Conservation (phyloP, 768 basidiomycete species). For the Agaricus bisporus region DNA sequence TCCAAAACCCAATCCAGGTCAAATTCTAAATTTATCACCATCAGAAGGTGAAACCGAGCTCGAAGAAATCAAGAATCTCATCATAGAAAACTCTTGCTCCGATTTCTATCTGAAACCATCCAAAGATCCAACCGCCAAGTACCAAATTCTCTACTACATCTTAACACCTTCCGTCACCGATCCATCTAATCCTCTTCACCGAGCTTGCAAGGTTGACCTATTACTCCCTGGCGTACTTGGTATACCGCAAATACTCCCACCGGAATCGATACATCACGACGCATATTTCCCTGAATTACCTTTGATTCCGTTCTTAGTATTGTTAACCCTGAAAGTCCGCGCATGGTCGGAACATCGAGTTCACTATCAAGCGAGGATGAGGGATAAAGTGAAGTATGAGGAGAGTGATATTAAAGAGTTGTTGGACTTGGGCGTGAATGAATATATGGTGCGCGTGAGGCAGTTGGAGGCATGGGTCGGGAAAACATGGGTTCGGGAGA, state of each 20-base stretch:
- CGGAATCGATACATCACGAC: constrained; percentile 13
- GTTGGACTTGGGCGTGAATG: constrained; percentile 27
- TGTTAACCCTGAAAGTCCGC: constrained; percentile 35
- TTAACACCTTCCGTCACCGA: constrained; percentile 8
- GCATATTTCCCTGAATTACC: constrained; percentile 23
- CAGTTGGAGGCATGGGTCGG: constrained; percentile 23
- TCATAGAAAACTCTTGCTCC: constrained; percentile 21
- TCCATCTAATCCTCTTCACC: constrained; percentile 9
- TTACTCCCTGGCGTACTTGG: constrained; percentile 27
- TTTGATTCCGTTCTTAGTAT: constrained; percentile 29
- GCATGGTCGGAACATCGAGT: constrained; percentile 35
- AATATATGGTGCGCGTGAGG: constrained; percentile 16
- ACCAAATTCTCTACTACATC: constrained; percentile 35
- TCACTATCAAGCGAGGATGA: constrained; percentile 24
- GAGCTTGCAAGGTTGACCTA: constrained; percentile 30
- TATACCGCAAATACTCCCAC: constrained; percentile 23
- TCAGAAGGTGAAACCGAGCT: constrained; percentile 13
- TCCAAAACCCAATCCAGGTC: too few relatives aligned
- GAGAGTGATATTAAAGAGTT: constrained; percentile 35
- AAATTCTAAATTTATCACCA: background rate
- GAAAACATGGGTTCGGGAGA: constrained; percentile 21
- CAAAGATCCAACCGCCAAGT: constrained; percentile 30
- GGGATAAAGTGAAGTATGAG: constrained; percentile 32
- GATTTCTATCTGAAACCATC: constrained; percentile 33
- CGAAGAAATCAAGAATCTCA: constrained; percentile 34